phyloP scores from a whole-genome alignment of 768 basidiomycete species.

The Phylloporus scabripes region DNA sequence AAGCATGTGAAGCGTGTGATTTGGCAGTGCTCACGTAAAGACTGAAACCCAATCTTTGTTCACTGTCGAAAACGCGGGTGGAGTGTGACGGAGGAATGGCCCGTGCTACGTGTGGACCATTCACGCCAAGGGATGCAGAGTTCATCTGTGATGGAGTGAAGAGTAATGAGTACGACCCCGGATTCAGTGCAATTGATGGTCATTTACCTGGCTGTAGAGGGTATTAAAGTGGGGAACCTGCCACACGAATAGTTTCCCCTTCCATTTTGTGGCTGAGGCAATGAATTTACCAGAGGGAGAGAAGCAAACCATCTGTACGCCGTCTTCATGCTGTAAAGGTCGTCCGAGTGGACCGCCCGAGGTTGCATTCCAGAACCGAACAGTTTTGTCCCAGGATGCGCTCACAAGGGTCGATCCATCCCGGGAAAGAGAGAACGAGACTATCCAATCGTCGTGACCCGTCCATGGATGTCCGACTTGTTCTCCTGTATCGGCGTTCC shows the following conservation, averaged over 20 bases:
- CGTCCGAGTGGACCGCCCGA: slow-evolving; percentile 4
- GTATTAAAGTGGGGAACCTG: neutral
- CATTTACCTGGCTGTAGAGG: no score
- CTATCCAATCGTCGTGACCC: neutral
- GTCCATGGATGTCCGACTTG: neutral
- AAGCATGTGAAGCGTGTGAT: no score
- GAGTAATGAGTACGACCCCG: neutral
- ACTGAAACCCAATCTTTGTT: neutral
- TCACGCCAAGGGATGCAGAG: neutral
- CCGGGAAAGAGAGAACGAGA: neutral
- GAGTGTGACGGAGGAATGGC: neutral
- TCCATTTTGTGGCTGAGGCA: neutral
- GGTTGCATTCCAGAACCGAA: neutral
- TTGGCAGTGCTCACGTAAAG: no score
- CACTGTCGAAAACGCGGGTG: neutral
- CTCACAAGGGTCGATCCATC: neutral
- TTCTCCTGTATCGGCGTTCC: neutral
- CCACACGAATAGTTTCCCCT: neutral
- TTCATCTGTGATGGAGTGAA: neutral
- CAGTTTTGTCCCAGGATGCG: neutral
- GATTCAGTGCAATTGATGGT: neutral
- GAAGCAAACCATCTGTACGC: neutral
- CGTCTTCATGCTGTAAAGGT: neutral
- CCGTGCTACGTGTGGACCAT: no score
- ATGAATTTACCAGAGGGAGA: neutral